A percentile compares a stretch with the other conserved stretches of the same genome.
Conservation (phyloP, 164 flowering plant species). For the Magnolia sinica region DNA sequence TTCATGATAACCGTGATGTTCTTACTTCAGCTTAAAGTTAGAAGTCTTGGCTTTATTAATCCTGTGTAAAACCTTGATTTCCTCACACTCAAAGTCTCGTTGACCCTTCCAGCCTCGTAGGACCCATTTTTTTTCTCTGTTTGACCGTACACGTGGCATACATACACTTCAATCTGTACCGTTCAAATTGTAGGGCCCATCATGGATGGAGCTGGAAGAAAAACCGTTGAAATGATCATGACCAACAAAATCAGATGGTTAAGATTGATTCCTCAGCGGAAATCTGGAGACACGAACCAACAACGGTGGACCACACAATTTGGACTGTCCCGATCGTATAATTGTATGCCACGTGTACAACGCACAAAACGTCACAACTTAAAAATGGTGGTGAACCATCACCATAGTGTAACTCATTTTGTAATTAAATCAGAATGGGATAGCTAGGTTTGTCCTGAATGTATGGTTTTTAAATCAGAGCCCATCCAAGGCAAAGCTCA, state of each 20-base stretch:
- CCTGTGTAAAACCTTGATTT: neutral
- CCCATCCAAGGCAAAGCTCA: too few relatives aligned
- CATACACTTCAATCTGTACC: too few relatives aligned
- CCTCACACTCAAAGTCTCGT: slow-evolving; percentile 2
- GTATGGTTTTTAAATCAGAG: too few relatives aligned
- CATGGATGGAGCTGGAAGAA: too few relatives aligned
- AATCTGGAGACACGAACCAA: neutral
- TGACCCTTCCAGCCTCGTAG: neutral
- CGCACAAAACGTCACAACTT: neutral
- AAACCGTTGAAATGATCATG: too few relatives aligned
- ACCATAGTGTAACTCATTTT: neutral
- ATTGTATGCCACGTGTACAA: neutral
- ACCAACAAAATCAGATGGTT: too few relatives aligned
- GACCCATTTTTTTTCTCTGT: neutral
- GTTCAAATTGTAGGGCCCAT: too few relatives aligned
- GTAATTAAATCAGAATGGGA: neutral
- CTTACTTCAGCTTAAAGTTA: too few relatives aligned
- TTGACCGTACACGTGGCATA: neutral
- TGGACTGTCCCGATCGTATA: neutral
- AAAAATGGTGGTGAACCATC: too few relatives aligned
- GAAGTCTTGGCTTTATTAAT: neutral
- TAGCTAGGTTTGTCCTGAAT: too few relatives aligned
- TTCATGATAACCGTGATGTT: neutral
- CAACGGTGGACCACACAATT: neutral
- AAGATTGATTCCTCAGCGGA: neutral